phyloP scores from a whole-genome alignment of 306 rosid species.

The Heteromeles arbutifolia region DNA sequence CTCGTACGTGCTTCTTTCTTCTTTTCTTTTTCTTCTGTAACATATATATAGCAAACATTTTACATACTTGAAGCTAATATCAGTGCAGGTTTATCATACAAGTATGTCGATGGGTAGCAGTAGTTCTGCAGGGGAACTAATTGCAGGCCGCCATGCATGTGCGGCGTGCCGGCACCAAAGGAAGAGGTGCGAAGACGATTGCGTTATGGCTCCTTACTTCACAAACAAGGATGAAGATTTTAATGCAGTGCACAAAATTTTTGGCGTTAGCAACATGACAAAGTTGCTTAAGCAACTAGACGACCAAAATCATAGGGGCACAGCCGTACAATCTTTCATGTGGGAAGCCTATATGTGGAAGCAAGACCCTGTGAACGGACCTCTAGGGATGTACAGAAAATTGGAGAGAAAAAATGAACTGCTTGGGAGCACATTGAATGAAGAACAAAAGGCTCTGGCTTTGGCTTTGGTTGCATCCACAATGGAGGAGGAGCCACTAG shows the following conservation, averaged over 20 bases:
- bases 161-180: slow-evolving; percentile 23
- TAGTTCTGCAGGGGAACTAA: background rate
- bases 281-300: background rate
- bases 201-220: slow-evolving; percentile 16
- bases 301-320: background rate
- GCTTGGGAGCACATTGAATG: background rate
- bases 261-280: slow-evolving; percentile 11
- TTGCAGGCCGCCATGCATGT: background rate
- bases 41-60: background rate
- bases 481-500: background rate
- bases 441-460: background rate
- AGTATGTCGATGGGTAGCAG: background rate
- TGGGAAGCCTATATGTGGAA: slow-evolving; percentile 26
- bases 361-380: background rate
- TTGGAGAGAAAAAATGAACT: background rate
- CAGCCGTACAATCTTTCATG: slow-evolving; percentile 7
- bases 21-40: background rate
- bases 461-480: background rate
- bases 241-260: background rate
- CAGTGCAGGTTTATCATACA: background rate
- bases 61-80: background rate
- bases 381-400: background rate
- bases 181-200: slow-evolving; percentile 10
- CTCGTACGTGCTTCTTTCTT: background rate
- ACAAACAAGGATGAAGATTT: background rate